Base-by-base conservation (phyloP, 2,329 filamentous ascomycete genomes). In the Didymella glomerata region DNA sequence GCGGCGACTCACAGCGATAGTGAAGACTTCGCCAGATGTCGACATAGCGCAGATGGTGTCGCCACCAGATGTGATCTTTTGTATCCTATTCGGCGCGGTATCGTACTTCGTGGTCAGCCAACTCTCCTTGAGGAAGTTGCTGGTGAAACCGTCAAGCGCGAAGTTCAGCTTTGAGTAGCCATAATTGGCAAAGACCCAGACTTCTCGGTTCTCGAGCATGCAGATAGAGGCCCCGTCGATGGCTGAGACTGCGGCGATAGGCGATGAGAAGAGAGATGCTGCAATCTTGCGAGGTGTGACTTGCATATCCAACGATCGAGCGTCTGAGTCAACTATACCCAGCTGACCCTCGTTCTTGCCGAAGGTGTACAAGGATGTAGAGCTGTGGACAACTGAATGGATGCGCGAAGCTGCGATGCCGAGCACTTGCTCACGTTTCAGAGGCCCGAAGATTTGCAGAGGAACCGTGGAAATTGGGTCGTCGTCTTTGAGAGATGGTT, bases 331-430 rank as follows among this genome's bases (percentile, higher is more conserved):
- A 80, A 97, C 93, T 52, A 99, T 84, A 5, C 93, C 95, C 46
- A 99, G 85, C 75, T 99, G 95, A 1, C 95, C 95, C 67, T 93
- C 88, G 69, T 98, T 99, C 70, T 95, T 96, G 22, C 95, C 95
- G 84, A 96, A 99, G 2, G 92, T 96, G 73, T 91, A 99, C 1
- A 99, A 80, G 1, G 92, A 91, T 0, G 87, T 86, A 1, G 85
- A 84, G 0, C 92, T 97, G 70, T 95, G 90, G 0, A 92, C 92
- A 3, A 96, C 93, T 0, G 95, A 98, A 77, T 99, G 95, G 38
- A 96, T 88, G 0, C 91, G 84, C 1, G 95, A 98, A 7, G 95
- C 94, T 2, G 95, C 93, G 55, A 93, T 86, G 0, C 95, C 95
- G 22, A 91, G 77, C 16, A 98, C 86, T 1, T 81, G 74, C 73